Base-by-base conservation (phyloP, 108 stramenopile species). In the Fistulifera solaris region DNA sequence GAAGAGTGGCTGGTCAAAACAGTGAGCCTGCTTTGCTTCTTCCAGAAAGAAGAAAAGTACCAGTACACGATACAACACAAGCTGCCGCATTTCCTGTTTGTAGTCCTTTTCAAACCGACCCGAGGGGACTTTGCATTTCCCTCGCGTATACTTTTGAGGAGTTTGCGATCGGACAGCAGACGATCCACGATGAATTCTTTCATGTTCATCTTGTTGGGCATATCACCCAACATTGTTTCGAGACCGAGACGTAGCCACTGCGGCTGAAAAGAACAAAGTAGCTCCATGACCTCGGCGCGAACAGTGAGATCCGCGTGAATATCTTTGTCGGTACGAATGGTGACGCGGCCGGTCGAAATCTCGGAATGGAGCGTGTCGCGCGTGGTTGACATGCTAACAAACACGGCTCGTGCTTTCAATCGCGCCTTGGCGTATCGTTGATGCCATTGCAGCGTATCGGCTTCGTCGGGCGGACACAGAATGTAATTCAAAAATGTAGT, bases 171-270 rank as follows among this genome's bases (percentile, higher is more conserved):
- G 0, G 87, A 75, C 8, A 93, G 67, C 12, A 95, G 66, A 40
- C 80, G 62, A 15, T 83, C 70, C 1, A 70, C 52, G 14, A 93
- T 73, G 39, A 89, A 77, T 7, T 58, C 56, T 58, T 73, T 68
- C 19, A 93, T 58, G n/a, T 67, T 22, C 19, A 54, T 44, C 56
- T 70, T 66, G 15, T 57, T 25, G 21, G 26, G 15, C 22, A 57
- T 15, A 57, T 85, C 80, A 4, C 80, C 93, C 47, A 96, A 81
- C 45, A 95, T 74, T 8, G 85, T 81, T 25, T 94, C 89, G 61
- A 98, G 71, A 0, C 94, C 95, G 24, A 96, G 40, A 31, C 73
- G 68, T 31, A 96, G 81, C 95, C 95, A 98, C 27, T 80, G 80
- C 6, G 70, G 73, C 1, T 91, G 65, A 56, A 96, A 98, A 22